Evolutionary conservation across 2,329 filamentous ascomycete species (phyloP).

Genomic region (Colletotrichum musae): DNA sequence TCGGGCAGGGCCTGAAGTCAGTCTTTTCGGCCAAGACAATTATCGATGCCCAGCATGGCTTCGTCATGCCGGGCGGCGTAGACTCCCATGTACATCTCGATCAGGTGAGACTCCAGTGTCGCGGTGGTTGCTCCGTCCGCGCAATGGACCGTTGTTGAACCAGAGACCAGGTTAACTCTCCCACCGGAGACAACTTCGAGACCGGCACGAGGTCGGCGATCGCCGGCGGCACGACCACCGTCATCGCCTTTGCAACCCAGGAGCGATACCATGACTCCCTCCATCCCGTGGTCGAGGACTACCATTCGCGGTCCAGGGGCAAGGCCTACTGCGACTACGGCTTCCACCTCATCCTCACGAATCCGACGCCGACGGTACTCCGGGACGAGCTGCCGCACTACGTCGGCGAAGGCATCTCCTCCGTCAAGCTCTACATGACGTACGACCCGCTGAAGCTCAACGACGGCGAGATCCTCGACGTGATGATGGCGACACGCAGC

Average conservation of each 20-base stretch:
- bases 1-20: slow-evolving; percentile 14
- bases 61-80: slow-evolving; percentile 53
- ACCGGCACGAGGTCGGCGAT: slow-evolving; percentile 67
- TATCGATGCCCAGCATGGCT: slow-evolving; percentile 31
- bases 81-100: slow-evolving; percentile 58
- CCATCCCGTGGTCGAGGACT: slow-evolving; percentile 60
- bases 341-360: slow-evolving; percentile 66
- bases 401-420: slow-evolving; percentile 58
- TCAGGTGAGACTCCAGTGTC: slow-evolving; percentile 46
- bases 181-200: slow-evolving; percentile 51
- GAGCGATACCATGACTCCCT: slow-evolving; percentile 61
- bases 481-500: slow-evolving; percentile 61
- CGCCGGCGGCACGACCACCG: slow-evolving; percentile 71
- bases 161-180: slow-evolving; percentile 17
- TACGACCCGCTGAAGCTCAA: slow-evolving; percentile 64
- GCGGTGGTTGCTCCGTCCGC: slow-evolving; percentile 48
- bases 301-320: slow-evolving; percentile 59
- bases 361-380: slow-evolving; percentile 58
- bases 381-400: slow-evolving; percentile 52
- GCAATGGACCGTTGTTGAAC: slow-evolving; percentile 45
- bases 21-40: slow-evolving; percentile 12
- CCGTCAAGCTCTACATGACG: slow-evolving; percentile 68
- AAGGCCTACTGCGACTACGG: slow-evolving; percentile 70
- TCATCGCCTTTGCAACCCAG: slow-evolving; percentile 71
- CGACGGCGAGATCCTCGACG: slow-evolving; percentile 64